phyloP scores from a whole-genome alignment of 2,329 filamentous ascomycete genomes.

The Colletotrichum sp. region DNA sequence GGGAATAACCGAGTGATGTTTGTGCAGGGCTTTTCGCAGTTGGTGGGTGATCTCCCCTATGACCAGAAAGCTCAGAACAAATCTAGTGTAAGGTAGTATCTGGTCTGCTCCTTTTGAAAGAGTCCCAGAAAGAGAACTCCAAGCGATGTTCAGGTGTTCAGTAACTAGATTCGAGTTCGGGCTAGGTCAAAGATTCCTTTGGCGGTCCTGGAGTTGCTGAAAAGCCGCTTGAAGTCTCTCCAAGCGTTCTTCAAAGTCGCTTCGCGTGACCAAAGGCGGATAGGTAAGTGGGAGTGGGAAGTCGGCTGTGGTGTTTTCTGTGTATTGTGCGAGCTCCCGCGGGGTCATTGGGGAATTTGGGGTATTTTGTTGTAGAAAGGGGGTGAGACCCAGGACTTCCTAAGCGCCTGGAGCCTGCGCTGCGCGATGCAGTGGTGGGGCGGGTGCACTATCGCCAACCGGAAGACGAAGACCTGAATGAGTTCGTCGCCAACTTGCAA shows the following conservation, averaged over 20 bases:
- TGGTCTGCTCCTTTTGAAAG: background rate
- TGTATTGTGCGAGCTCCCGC: background rate
- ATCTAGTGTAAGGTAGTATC: background rate
- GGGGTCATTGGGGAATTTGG: background rate
- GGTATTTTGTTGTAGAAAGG: background rate
- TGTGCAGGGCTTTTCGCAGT: background rate
- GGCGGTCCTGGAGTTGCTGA: background rate
- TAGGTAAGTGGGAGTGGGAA: background rate
- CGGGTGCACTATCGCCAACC: slow-evolving; percentile 30
- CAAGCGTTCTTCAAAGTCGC: background rate
- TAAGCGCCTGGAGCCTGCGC: slow-evolving; percentile 35
- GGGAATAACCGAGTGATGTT: slow-evolving; percentile 11
- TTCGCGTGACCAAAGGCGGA: background rate
- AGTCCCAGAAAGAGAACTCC: background rate
- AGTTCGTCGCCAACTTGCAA: slow-evolving; percentile 24
- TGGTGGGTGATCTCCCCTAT: background rate
- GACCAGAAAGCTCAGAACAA: background rate
- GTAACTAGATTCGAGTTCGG: background rate
- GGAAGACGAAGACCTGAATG: slow-evolving; percentile 46
- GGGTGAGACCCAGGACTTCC: background rate
- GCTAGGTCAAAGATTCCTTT: background rate
- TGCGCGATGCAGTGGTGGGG: slow-evolving; percentile 29
- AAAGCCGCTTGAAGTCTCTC: background rate
- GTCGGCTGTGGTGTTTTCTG: background rate
- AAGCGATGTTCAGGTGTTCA: background rate